These are phyloP conservation scores for Trametes sp. DNA, from an alignment of 1,284 basidiomycete species.

Conservation along the genomic window DNA sequence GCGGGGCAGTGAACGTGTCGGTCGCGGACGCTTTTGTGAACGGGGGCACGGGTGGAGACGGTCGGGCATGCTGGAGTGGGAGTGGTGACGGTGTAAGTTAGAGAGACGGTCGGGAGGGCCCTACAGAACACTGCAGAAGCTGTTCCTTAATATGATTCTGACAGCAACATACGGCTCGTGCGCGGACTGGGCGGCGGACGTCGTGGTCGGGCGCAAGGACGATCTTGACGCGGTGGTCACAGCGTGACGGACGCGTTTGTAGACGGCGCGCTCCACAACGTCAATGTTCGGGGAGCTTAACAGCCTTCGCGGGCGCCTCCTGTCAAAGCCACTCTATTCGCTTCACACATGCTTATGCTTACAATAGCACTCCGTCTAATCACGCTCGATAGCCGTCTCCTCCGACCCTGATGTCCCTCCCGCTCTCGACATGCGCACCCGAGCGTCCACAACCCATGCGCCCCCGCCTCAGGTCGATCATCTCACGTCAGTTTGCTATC, in stretches of 20 bases:
- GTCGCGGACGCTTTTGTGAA: conserved; percentile 6
- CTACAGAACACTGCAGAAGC: neutral
- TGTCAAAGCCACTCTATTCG: neutral
- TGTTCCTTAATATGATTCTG: conserved; percentile 7
- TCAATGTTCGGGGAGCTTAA: neutral
- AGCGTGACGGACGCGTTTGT: conserved; percentile 16
- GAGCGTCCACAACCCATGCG: conserved; percentile 6
- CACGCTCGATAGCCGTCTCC: neutral
- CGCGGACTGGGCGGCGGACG: no score
- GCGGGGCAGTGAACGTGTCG: neutral
- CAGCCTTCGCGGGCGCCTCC: neutral
- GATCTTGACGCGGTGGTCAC: conserved; percentile 22
- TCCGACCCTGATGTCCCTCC: neutral
- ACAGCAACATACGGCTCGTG: neutral
- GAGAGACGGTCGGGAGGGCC: neutral
- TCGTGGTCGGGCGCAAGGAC: neutral
- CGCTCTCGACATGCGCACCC: neutral
- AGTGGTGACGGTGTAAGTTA: neutral
- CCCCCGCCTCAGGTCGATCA: neutral
- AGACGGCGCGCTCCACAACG: conserved; percentile 11
- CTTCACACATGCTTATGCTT: neutral
- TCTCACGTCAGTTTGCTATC: neutral
- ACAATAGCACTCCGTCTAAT: neutral
- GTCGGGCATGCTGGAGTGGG: neutral
- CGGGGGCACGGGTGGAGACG: neutral